A percentile compares a stretch with the other conserved stretches of the same genome.
phyloP scores from a whole-genome alignment of 176 grass and related monocot genomes.

The Poa annua region DNA sequence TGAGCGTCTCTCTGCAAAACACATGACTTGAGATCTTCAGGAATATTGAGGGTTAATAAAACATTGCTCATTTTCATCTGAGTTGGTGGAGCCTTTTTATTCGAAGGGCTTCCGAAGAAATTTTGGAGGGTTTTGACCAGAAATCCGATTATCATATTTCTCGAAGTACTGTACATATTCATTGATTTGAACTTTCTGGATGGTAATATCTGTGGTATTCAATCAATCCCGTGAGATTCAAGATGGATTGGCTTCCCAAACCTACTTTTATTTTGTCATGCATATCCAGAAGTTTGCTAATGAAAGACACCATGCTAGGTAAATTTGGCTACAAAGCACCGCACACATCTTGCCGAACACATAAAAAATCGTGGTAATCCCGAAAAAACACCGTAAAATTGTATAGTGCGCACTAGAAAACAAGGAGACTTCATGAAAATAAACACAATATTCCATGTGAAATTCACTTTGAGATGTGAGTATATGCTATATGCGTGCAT shows the following conservation, averaged over 20 bases:
- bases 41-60: neutral
- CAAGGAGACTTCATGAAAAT: no score
- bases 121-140: neutral
- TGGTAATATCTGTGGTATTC: neutral
- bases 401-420: no score
- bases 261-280: no score
- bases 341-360: no score
- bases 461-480: no score
- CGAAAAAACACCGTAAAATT: no score
- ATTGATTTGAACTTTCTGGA: neutral
- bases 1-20: neutral
- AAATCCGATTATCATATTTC: neutral
- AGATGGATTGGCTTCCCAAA: neutral
- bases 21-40: neutral
- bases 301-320: no score
- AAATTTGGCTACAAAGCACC: no score
- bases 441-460: no score
- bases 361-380: no score
- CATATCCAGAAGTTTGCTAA: no score
- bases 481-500: no score
- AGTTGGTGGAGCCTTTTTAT: neutral
- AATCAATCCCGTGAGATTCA: neutral
- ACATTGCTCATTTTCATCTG: neutral
- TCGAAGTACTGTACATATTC: neutral
- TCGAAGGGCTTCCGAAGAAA: neutral